Percentiles rank a stretch among this genome's conserved stretches.
phyloP scores from a whole-genome alignment of 352 stramenopile species.

The Thalassiosira oceanica region DNA sequence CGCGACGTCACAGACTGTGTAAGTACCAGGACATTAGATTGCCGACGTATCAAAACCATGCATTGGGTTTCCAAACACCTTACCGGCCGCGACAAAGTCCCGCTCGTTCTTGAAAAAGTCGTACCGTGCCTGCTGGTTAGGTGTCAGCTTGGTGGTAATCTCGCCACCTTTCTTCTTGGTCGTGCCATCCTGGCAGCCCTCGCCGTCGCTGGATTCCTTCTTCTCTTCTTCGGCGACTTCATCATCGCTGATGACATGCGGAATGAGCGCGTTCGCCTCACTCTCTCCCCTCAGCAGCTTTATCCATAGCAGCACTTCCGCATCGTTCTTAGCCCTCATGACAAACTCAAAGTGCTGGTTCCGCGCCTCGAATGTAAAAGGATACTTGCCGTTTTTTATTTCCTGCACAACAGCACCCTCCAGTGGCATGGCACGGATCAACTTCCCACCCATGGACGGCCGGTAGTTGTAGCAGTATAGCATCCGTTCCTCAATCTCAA shows the following conservation, averaged over 20 bases:
- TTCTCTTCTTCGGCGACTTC: constrained; percentile 52
- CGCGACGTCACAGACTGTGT: constrained; percentile 78
- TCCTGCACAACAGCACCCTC: constrained; percentile 65
- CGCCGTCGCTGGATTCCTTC: constrained; percentile 20
- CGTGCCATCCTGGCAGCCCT: constrained; percentile 23
- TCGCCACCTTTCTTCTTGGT: constrained; percentile 35
- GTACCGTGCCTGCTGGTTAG: constrained; percentile 72
- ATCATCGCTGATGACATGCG: constrained; percentile 56
- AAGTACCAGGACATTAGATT: too few species aligned
- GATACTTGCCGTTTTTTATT: constrained; percentile 57
- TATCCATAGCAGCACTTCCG: constrained; percentile 78
- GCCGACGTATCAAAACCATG: too few species aligned
- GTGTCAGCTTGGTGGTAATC: constrained; percentile 51
- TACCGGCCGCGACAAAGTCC: constrained; percentile 76
- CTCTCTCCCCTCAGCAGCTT: constrained; percentile 67
- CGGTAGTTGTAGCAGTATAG: constrained; percentile 82
- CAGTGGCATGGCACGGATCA: constrained; percentile 75
- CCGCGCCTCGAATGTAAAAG: constrained; percentile 66
- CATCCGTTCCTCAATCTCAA: constrained; percentile 83
- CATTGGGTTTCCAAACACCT: too few species aligned
- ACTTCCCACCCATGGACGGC: constrained; percentile 29
- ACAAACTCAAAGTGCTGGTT: constrained; percentile 82
- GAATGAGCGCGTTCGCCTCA: constrained; percentile 57
- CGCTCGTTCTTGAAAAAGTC: constrained; percentile 86
- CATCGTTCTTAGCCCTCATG: constrained; percentile 66